These are phyloP conservation scores for Brettanomyces naardenensis DNA, from an alignment of 805 yeast genomes.

Conservation along the genomic window DNA sequence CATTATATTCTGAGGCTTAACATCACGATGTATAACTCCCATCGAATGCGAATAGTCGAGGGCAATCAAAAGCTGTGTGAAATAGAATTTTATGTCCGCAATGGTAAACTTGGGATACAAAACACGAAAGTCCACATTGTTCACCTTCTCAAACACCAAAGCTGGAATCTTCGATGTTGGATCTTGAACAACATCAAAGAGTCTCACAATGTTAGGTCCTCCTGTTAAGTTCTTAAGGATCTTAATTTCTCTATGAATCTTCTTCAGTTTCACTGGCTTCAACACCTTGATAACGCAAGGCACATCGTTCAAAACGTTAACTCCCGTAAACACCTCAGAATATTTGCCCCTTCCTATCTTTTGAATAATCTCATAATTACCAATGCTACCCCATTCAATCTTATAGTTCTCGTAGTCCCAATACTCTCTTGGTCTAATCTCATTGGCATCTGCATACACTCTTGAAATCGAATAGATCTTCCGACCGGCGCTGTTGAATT, in stretches of 20 bases:
- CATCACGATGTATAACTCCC: slow-evolving; percentile 95
- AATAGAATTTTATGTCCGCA: slow-evolving; percentile 72
- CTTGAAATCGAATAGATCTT: slow-evolving; percentile 35
- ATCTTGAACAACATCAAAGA: slow-evolving; percentile 83
- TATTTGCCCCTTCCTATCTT: slow-evolving; percentile 91
- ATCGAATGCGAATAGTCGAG: slow-evolving; percentile 84
- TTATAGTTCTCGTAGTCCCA: slow-evolving; percentile 74
- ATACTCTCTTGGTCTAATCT: slow-evolving; percentile 66
- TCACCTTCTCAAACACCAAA: slow-evolving; percentile 74
- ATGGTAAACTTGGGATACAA: slow-evolving; percentile 75
- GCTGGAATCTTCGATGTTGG: slow-evolving; percentile 82
- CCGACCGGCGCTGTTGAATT: slow-evolving; percentile 11
- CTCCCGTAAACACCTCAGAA: slow-evolving; percentile 87
- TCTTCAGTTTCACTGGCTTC: slow-evolving; percentile 89
- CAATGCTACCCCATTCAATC: slow-evolving; percentile 78
- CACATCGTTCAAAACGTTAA: slow-evolving; percentile 50
- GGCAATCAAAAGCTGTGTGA: slow-evolving; percentile 74
- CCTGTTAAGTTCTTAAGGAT: slow-evolving; percentile 77
- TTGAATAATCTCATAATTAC: slow-evolving; percentile 75
- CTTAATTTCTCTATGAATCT: slow-evolving; percentile 84
- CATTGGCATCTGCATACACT: slow-evolving; percentile 78
- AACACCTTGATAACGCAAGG: slow-evolving; percentile 83
- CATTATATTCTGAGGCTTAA: slow-evolving; percentile 91
- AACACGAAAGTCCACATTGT: slow-evolving; percentile 80
- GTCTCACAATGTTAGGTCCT: slow-evolving; percentile 72